These are phyloP conservation scores for Cadophora luteo-olivacea DNA, from an alignment of 2,329 filamentous ascomycete genomes.

Conservation along the genomic window DNA sequence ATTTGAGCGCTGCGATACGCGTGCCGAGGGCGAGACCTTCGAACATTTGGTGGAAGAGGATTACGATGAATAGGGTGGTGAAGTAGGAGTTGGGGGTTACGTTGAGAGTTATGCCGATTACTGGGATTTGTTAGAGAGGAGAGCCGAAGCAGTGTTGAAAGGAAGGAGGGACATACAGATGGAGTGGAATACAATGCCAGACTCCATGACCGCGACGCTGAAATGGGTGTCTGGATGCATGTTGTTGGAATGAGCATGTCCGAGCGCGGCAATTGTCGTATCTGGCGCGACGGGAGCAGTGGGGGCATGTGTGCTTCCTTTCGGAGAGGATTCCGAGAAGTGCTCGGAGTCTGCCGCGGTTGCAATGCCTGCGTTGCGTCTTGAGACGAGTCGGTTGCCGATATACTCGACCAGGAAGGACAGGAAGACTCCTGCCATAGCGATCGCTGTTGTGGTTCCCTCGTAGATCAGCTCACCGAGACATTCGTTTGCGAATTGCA, in stretches of 20 bases:
- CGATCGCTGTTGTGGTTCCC: slow-evolving; percentile 70
- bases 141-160: too few species aligned
- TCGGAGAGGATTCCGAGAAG: slow-evolving; percentile 7
- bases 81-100: slow-evolving; percentile 63
- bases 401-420: slow-evolving; percentile 75
- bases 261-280: slow-evolving; percentile 17
- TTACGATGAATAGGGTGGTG: slow-evolving; percentile 67
- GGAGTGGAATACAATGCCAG: slow-evolving; percentile 78
- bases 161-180: slow-evolving; percentile 67
- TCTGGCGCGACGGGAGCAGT: not conserved
- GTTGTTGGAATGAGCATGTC: slow-evolving; percentile 11
- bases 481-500: slow-evolving; percentile 70
- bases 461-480: slow-evolving; percentile 72
- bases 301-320: not conserved
- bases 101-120: slow-evolving; percentile 26
- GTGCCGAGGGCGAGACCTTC: slow-evolving; percentile 77
- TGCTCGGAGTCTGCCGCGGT: slow-evolving; percentile 16
- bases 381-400: slow-evolving; percentile 62
- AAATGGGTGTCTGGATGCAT: slow-evolving; percentile 20
- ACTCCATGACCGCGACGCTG: slow-evolving; percentile 72
- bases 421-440: slow-evolving; percentile 76
- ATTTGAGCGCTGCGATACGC: slow-evolving; percentile 62
- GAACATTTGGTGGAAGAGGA: slow-evolving; percentile 81
- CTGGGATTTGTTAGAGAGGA: slow-evolving; percentile 8
- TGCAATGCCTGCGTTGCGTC: slow-evolving; percentile 49